Conservation (phyloP, 257 asterid species). For the Leptodermis oblonga region DNA sequence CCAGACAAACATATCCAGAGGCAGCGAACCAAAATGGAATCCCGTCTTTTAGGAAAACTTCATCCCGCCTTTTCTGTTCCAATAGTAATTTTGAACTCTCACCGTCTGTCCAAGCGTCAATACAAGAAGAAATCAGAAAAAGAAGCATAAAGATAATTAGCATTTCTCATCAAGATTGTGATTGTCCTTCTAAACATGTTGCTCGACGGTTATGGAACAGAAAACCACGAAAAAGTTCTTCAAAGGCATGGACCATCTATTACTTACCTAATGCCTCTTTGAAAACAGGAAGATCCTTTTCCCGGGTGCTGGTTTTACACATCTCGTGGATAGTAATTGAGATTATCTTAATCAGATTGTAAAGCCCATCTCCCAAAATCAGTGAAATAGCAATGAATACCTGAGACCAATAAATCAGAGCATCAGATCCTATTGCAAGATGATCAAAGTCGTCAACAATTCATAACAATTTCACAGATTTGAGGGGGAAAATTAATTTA, state of each 20-base stretch:
- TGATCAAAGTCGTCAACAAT: background rate
- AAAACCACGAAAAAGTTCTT: background rate
- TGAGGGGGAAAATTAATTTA: background rate
- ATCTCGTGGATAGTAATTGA: constrained; percentile 58
- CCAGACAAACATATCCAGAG: constrained; percentile 81
- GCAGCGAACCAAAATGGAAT: constrained; percentile 88
- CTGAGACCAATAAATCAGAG: constrained; percentile 34
- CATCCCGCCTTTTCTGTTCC: constrained; percentile 64
- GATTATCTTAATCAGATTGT: constrained; percentile 81
- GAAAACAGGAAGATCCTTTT: constrained; percentile 48
- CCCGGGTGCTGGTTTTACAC: constrained; percentile 33
- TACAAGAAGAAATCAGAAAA: background rate
- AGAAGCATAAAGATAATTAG: background rate
- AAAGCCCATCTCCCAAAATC: constrained; percentile 91
- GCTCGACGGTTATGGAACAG: background rate
- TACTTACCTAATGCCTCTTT: constrained; percentile 51
- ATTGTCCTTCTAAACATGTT: background rate
- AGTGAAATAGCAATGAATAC: constrained; percentile 86
- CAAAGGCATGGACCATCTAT: constrained; percentile 12
- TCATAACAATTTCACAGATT: background rate
- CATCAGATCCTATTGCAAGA: background rate
- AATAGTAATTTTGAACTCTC: constrained; percentile 40
- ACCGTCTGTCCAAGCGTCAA: constrained; percentile 36
- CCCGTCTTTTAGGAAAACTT: constrained; percentile 66
- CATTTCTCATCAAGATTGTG: background rate